These are phyloP conservation scores for Linnemannia exigua DNA, from an alignment of 192 early-diverging fungal genomes.

Conservation along the genomic window DNA sequence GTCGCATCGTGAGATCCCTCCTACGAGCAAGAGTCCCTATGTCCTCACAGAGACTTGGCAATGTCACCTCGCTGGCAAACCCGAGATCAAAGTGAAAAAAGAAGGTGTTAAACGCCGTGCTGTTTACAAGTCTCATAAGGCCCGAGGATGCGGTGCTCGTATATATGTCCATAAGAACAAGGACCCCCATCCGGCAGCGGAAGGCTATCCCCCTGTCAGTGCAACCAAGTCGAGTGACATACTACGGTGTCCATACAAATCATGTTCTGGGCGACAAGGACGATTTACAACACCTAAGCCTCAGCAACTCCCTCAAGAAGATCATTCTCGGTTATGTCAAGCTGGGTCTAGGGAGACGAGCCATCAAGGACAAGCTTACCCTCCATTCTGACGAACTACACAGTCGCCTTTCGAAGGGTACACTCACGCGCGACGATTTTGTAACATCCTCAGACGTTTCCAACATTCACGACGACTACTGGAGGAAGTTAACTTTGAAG, in stretches of 20 bases:
- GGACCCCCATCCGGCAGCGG: not conserved
- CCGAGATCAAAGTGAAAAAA: not conserved
- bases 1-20: not conserved
- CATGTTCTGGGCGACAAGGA: not conserved
- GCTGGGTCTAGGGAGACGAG: not conserved
- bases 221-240: not conserved
- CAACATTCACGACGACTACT: not conserved
- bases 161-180: slow-evolving; percentile 2
- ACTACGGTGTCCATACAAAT: not conserved
- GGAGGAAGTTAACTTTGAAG: too few relatives aligned
- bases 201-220: not conserved
- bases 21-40: not conserved
- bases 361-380: slow-evolving; percentile 7
- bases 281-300: not conserved
- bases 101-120: not conserved
- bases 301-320: not conserved
- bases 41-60: not conserved
- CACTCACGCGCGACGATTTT: not conserved
- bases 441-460: not conserved
- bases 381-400: slow-evolving; percentile 2
- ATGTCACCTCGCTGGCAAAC: not conserved
- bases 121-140: not conserved
- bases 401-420: slow-evolving; percentile 3
- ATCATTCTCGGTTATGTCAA: not conserved
- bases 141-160: not conserved